Base-by-base conservation (phyloP, 352 stramenopile genomes). In the Pythium periplocum region DNA sequence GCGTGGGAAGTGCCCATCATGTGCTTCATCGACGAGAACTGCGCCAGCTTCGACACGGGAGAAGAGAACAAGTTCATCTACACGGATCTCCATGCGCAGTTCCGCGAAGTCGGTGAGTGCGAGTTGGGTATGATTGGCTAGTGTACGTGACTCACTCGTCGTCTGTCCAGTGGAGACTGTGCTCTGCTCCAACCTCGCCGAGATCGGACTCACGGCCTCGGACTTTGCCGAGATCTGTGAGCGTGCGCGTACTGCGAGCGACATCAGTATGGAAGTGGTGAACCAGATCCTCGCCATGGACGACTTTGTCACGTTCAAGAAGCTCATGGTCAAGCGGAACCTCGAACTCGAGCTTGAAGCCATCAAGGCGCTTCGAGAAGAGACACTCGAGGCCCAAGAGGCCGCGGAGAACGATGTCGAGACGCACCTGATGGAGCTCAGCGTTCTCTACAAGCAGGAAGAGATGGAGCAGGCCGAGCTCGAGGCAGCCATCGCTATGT, bases 291-390 rank as follows among this genome's bases (percentile, higher is more conserved):
- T 96, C 30, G 86, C 88, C 10, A 90, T 95, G 65, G 83, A 96
- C 61, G 86, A 96, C 67, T 96, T 96, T 56, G 45, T 94, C 45
- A 93, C 82, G 35, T 96, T 96, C 67, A 96, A 96, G 67, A 96
- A 95, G 60, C 78, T 96, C 61, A 96, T 96, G 88, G 67, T 93
- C 41, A 96, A 96, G 68, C 81, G 83, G 53, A 96, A 96, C 59
- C 68, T 94, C 17, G 88, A 96, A 61, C 78, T 96, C 38, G 86
- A 96, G 68, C 70, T 96, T 17, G 88, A 96, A 54, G 84, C 83
- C 3, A 87, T 96, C 53, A 84, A 83, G 38, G 81, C 82, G 45
- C 64, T 96, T 26, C 75, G 83, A 4, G 75, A 93, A 11, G 70
- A 86, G 41, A 67, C 67, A 12, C 48, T 66, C 0, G 64, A 74